Evolutionary conservation across 768 basidiomycete species (phyloP).

Genomic region (Tricholoma terreum): DNA sequence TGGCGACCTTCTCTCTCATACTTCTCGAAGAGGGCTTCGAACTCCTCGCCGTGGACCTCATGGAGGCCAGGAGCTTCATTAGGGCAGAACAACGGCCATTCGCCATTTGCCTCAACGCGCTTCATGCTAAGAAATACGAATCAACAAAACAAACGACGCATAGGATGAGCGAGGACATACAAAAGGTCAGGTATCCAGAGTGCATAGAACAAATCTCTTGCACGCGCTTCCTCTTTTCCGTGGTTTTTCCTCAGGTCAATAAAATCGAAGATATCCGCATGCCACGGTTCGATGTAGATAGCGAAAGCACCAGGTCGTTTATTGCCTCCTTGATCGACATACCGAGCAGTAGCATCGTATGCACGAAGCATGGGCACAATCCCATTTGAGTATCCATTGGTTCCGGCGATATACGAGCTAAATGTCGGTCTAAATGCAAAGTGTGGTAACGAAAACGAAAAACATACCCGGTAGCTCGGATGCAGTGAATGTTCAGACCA

Average conservation of each 20-base stretch:
- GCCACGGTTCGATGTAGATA: slow-evolving; percentile 99
- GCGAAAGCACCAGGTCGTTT: slow-evolving; percentile 99
- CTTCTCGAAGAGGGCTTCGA: slow-evolving; percentile 78
- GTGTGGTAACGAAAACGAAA: not conserved
- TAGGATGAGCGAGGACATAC: slow-evolving; percentile 40
- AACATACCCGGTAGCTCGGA: slow-evolving; percentile 87
- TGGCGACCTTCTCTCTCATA: slow-evolving; percentile 92
- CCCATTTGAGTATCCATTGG: slow-evolving; percentile 98
- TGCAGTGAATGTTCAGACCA: slow-evolving; percentile 93
- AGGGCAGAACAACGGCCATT: slow-evolving; percentile 98
- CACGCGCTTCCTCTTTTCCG: slow-evolving; percentile 96
- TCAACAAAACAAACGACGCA: not conserved
- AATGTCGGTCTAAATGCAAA: slow-evolving; percentile 4
- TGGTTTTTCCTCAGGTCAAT: slow-evolving; percentile 98
- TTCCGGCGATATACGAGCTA: slow-evolving; percentile 97
- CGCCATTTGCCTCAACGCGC: slow-evolving; percentile 82
- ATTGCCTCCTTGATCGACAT: slow-evolving; percentile 99
- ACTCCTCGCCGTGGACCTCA: slow-evolving; percentile 88
- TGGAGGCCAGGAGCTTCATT: slow-evolving; percentile 89
- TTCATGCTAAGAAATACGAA: slow-evolving; percentile 68
- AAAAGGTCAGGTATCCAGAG: slow-evolving; percentile 98
- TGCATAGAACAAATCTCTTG: slow-evolving; percentile 96
- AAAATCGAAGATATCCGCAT: slow-evolving; percentile 96
- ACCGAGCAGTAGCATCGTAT: slow-evolving; percentile 96
- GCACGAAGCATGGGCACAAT: slow-evolving; percentile 99